Percentiles rank a stretch among this genome's conserved stretches.
Evolutionary conservation across 495 filamentous ascomycete genomes (phyloP).

Genomic region (Talaromyces wortmannii): DNA sequence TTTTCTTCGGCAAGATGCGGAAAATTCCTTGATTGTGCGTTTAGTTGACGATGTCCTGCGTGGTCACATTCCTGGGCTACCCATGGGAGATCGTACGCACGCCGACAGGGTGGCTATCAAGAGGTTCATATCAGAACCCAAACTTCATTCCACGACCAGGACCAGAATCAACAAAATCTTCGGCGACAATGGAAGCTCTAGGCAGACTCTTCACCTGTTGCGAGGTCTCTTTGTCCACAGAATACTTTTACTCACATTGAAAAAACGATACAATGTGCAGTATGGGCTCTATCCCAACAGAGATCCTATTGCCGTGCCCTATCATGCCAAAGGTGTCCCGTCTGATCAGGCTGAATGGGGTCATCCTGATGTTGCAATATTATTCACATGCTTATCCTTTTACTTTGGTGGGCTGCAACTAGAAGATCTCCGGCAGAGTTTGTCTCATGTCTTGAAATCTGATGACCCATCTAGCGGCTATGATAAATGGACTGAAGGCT

Average conservation of each 20-base stretch:
- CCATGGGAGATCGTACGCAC: neutral
- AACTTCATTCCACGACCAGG: neutral
- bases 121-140: constrained; percentile 9
- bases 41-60: neutral
- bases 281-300: constrained; percentile 50
- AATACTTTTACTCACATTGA: constrained; percentile 47
- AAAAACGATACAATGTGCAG: constrained; percentile 66
- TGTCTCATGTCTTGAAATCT: constrained; percentile 42
- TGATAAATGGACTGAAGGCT: constrained; percentile 37
- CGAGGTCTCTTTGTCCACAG: constrained; percentile 53
- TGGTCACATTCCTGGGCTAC: neutral
- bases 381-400: constrained; percentile 60
- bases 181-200: neutral
- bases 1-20: constrained; percentile 13
- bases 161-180: neutral
- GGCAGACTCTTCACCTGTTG: constrained; percentile 40
- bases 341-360: constrained; percentile 62
- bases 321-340: constrained; percentile 57
- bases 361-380: constrained; percentile 63
- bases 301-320: constrained; percentile 63
- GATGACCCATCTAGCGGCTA: constrained; percentile 53
- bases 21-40: constrained; percentile 3
- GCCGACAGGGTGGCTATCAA: neutral
- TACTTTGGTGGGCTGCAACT: constrained; percentile 57
- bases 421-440: constrained; percentile 38